Conservation (phyloP, 345 rosid species). For the Litchi chinensis region DNA sequence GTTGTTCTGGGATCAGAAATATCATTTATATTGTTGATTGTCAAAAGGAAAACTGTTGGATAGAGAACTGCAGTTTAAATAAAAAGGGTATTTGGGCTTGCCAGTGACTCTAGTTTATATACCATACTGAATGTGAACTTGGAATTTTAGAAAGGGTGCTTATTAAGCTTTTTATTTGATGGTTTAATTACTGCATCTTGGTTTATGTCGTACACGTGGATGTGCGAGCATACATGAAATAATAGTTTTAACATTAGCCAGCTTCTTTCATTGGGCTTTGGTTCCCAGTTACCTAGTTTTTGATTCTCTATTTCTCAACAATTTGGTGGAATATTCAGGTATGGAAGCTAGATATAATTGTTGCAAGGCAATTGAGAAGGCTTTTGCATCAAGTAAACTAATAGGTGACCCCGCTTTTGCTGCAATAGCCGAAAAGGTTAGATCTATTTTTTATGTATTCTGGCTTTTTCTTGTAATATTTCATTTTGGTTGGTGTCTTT, state of each 20-base stretch:
- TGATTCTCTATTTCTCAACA: neutral
- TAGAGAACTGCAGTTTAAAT: neutral
- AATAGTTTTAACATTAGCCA: neutral
- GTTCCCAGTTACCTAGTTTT: neutral
- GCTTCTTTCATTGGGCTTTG: neutral
- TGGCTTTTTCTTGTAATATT: neutral
- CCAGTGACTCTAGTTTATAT: neutral
- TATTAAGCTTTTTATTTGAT: neutral
- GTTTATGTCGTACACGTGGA: neutral
- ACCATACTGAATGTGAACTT: neutral
- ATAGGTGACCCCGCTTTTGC: constrained; percentile 55
- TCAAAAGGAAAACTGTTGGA: neutral
- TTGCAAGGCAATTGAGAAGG: constrained; percentile 70
- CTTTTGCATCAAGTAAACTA: constrained; percentile 59
- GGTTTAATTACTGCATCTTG: constrained; percentile 5
- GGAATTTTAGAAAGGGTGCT: neutral
- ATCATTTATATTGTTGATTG: neutral
- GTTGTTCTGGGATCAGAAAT: neutral
- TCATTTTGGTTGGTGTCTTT: neutral
- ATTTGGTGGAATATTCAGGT: constrained; percentile 41
- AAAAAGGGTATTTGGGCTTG: neutral
- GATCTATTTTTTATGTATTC: constrained; percentile 9
- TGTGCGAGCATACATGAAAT: neutral
- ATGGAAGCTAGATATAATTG: constrained; percentile 82
- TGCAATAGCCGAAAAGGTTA: constrained; percentile 66